Evolutionary conservation across 2,329 filamentous ascomycete species (phyloP).

Genomic region (Pseudocercospora vitis): DNA sequence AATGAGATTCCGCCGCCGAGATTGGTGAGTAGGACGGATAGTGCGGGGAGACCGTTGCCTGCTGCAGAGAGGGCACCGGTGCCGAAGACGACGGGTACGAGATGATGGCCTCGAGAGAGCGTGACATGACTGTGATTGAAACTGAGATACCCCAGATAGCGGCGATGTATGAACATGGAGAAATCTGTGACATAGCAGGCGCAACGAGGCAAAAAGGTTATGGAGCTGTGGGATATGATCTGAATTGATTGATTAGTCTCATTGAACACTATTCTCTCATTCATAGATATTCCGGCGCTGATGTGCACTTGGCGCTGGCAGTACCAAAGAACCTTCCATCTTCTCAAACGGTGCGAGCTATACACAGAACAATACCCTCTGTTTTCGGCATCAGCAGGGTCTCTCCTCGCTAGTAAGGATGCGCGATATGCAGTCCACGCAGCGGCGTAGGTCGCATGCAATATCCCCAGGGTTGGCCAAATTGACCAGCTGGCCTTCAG

Average conservation of each 20-base stretch:
- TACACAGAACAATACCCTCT: too few species aligned
- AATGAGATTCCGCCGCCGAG: slow-evolving; percentile 32
- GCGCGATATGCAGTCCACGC: neutral
- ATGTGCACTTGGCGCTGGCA: neutral
- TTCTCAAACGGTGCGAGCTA: too few species aligned
- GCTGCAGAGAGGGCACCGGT: slow-evolving; percentile 48
- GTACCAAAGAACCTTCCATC: too few species aligned
- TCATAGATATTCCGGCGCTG: neutral
- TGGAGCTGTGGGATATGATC: too few species aligned
- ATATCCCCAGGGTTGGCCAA: too few species aligned
- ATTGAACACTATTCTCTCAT: too few species aligned
- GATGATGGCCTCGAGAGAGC: too few species aligned
- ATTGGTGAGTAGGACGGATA: slow-evolving; percentile 41
- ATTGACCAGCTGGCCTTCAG: too few species aligned
- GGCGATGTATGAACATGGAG: neutral
- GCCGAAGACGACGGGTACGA: slow-evolving; percentile 26
- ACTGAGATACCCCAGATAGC: neutral
- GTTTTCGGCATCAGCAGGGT: too few species aligned
- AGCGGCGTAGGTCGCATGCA: neutral
- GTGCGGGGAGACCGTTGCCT: slow-evolving; percentile 45
- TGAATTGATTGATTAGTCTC: neutral
- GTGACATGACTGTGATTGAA: neutral
- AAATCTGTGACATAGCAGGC: neutral
- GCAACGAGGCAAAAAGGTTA: neutral
- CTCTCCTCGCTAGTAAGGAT: too few species aligned